These are phyloP conservation scores for Ustulina deusta DNA, from an alignment of 2,329 filamentous ascomycete genomes.

Conservation along the genomic window DNA sequence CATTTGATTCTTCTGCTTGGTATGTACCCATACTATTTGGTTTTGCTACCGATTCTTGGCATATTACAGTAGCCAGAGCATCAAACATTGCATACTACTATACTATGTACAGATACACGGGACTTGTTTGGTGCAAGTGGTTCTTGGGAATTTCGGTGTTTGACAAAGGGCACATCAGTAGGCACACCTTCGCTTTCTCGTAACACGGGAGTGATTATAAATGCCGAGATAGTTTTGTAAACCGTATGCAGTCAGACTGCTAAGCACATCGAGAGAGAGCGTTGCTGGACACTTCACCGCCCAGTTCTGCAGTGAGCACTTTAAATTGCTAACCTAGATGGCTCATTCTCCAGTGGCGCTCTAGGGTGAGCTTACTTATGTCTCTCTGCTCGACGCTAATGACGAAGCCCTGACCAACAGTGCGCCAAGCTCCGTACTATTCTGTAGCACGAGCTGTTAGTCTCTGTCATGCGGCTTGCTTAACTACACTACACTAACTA, in stretches of 20 bases:
- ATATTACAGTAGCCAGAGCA: background rate
- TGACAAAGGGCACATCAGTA: slow-evolving; percentile 8
- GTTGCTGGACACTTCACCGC: slow-evolving; percentile 31
- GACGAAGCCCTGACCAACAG: slow-evolving; percentile 5
- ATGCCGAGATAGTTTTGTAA: slow-evolving; percentile 21
- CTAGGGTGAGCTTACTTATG: slow-evolving; percentile 16
- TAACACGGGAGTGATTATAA: slow-evolving; percentile 8
- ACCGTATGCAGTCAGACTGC: slow-evolving; percentile 30
- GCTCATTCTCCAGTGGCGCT: background rate
- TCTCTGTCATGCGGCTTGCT: slow-evolving; percentile 13
- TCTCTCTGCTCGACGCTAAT: slow-evolving; percentile 9
- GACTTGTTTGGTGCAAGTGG: background rate
- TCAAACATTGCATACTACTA: slow-evolving; percentile 9
- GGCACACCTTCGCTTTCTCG: slow-evolving; percentile 6
- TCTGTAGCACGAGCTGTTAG: slow-evolving; percentile 2
- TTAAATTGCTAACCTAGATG: slow-evolving; percentile 22
- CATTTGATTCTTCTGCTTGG: background rate
- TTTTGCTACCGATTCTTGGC: slow-evolving; percentile 14
- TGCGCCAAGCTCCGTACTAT: slow-evolving; percentile 8
- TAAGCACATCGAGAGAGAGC: slow-evolving; percentile 9
- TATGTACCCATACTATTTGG: slow-evolving; percentile 16
- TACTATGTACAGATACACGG: slow-evolving; percentile 5
- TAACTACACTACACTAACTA: too few species aligned
- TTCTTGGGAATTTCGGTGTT: background rate
- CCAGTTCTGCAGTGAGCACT: slow-evolving; percentile 39